These are phyloP conservation scores for Gymnopilus dilepis DNA, from an alignment of 768 basidiomycete species.

Conservation along the genomic window DNA sequence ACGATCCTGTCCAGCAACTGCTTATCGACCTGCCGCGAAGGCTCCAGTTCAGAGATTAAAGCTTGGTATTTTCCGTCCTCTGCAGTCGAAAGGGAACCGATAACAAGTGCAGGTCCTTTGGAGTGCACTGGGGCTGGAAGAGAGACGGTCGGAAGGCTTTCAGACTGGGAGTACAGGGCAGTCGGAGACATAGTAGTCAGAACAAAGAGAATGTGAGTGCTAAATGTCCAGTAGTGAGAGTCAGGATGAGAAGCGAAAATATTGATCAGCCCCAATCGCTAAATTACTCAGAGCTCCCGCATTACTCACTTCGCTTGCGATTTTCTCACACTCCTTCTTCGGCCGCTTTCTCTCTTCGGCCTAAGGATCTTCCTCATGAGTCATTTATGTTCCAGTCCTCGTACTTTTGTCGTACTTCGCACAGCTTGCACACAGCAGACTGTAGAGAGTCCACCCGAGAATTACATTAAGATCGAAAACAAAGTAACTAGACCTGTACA, in stretches of 20 bases:
- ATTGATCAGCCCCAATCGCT: constrained; percentile 22
- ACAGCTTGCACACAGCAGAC: too few relatives aligned
- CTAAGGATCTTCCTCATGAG: constrained; percentile 9
- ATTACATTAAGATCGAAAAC: constrained; percentile 8
- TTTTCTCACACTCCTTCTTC: constrained; percentile 1
- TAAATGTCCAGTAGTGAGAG: constrained; percentile 4
- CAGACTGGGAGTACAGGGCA: constrained; percentile 47
- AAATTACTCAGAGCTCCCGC: constrained; percentile 8
- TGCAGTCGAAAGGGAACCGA: constrained; percentile 81
- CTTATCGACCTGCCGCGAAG: constrained; percentile 64
- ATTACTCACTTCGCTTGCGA: constrained; percentile 5
- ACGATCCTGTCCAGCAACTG: constrained; percentile 84
- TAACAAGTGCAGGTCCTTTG: constrained; percentile 65
- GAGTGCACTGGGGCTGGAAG: constrained; percentile 24
- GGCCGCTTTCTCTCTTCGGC: constrained; percentile 15
- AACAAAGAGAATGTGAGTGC: constrained; percentile 9
- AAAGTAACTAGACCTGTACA: constrained; percentile 19
- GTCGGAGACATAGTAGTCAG: constrained; percentile 61
- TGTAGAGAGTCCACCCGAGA: not conserved
- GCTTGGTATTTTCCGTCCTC: constrained; percentile 81
- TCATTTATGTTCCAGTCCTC: too few relatives aligned
- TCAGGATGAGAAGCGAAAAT: constrained; percentile 20
- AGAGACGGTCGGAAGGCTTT: constrained; percentile 24
- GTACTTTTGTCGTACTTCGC: too few relatives aligned
- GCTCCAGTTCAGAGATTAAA: constrained; percentile 64